Conservation (phyloP, 805 yeast genomes). For the Jamesozyma hellenica region DNA sequence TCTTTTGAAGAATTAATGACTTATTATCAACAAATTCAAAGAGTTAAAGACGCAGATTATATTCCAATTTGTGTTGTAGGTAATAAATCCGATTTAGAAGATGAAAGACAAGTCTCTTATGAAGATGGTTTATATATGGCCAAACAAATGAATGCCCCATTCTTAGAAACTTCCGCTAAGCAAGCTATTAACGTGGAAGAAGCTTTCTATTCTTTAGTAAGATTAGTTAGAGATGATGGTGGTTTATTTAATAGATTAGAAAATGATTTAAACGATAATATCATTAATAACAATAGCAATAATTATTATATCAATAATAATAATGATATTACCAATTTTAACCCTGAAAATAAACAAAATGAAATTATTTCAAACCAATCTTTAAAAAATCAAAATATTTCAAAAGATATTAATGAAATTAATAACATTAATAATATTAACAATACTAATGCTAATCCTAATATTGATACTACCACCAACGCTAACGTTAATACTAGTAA, state of each 20-base stretch:
- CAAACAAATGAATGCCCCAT: constrained; percentile 54
- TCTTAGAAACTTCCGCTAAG: constrained; percentile 89
- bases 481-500: too few relatives aligned
- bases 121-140: constrained; percentile 60
- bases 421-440: not conserved
- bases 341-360: too few relatives aligned
- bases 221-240: constrained; percentile 40
- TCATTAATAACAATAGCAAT: not conserved
- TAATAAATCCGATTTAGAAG: constrained; percentile 65
- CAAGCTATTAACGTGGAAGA: constrained; percentile 83
- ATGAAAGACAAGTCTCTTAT: constrained; percentile 61
- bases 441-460: not conserved
- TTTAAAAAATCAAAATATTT: too few relatives aligned
- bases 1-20: constrained; percentile 77
- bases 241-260: constrained; percentile 19
- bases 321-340: too few relatives aligned
- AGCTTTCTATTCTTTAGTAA: constrained; percentile 61
- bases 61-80: constrained; percentile 80
- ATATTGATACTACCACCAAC: not conserved
- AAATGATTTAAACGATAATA: not conserved
- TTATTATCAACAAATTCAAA: constrained; percentile 67
- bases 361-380: too few relatives aligned
- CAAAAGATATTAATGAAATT: not conserved
- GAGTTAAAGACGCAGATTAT: constrained; percentile 66
- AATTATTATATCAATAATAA: not conserved